Conservation (phyloP, 768 basidiomycete species). For the Chalciporus chontae region DNA sequence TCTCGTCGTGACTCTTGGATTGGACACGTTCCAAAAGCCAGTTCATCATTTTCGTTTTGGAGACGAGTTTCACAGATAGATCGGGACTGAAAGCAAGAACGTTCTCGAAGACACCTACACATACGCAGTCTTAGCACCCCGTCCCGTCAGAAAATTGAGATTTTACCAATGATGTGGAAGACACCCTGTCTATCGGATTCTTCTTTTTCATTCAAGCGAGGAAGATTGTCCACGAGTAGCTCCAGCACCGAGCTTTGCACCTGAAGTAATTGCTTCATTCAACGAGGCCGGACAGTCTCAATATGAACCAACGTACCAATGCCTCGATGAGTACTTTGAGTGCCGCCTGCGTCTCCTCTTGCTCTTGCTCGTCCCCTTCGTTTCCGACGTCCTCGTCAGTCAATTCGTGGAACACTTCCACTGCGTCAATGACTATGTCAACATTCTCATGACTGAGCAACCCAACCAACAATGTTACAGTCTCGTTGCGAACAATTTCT, state of each 20-base stretch:
- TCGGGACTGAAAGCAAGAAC: constrained; percentile 80
- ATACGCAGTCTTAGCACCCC: background rate
- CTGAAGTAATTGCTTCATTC: constrained; percentile 37
- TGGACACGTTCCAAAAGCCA: constrained; percentile 82
- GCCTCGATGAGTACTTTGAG: constrained; percentile 72
- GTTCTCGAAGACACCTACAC: constrained; percentile 89
- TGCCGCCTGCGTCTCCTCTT: constrained; percentile 58
- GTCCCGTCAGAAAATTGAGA: background rate
- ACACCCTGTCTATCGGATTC: constrained; percentile 90
- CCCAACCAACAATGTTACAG: constrained; percentile 68
- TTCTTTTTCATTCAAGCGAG: constrained; percentile 85
- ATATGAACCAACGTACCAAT: constrained; percentile 51
- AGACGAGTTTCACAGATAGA: constrained; percentile 64
- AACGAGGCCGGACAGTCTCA: background rate
- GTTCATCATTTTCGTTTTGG: constrained; percentile 68
- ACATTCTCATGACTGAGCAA: constrained; percentile 94
- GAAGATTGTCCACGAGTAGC: constrained; percentile 83
- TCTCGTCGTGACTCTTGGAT: constrained; percentile 77
- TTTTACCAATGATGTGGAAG: constrained; percentile 83
- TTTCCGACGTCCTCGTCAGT: constrained; percentile 95
- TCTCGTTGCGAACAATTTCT: constrained; percentile 78
- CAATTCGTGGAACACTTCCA: constrained; percentile 89
- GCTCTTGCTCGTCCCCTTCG: constrained; percentile 63
- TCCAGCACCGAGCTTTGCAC: constrained; percentile 82
- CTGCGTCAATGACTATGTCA: constrained; percentile 95